Percentiles rank a stretch among this genome's conserved stretches.
phyloP scores from a whole-genome alignment of 164 flowering plant genomes.

The Piper longum region DNA sequence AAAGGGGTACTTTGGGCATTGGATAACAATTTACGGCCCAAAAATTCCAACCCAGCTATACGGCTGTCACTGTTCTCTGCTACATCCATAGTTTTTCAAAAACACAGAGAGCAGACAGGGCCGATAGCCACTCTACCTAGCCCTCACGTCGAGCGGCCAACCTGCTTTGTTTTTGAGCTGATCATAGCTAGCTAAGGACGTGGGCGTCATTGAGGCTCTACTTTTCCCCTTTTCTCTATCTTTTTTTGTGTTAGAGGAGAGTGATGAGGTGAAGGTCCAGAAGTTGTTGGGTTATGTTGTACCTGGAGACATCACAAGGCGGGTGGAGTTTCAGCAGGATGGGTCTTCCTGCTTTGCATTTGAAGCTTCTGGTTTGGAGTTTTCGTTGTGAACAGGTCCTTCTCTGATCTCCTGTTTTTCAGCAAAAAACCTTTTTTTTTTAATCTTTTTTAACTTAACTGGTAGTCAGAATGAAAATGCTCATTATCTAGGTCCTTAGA shows the following conservation, averaged over 20 bases:
- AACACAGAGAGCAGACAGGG: no score
- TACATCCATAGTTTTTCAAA: no score
- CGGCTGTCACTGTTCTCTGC: no score
- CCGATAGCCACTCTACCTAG: no score
- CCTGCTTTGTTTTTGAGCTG: no score
- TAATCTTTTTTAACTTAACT: background rate
- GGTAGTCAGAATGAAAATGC: background rate
- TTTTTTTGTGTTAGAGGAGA: background rate
- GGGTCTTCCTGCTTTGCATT: constrained; percentile 61
- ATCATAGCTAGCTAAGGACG: no score
- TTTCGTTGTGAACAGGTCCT: constrained; percentile 60
- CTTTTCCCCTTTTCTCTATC: no score
- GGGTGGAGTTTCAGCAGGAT: constrained; percentile 42
- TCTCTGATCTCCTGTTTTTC: constrained; percentile 1
- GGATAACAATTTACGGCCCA: no score
- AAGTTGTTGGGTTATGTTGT: background rate
- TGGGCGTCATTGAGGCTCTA: no score
- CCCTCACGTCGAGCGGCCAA: no score
- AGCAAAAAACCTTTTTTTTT: background rate
- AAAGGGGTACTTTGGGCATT: no score
- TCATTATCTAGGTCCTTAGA: background rate
- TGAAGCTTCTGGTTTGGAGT: constrained; percentile 66
- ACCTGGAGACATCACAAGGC: constrained; percentile 27
- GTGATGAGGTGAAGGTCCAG: constrained; percentile 4
- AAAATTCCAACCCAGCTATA: no score